Evolutionary conservation across 1,284 basidiomycete species (phyloP).

Genomic region (Uromyces viciae-fabae): DNA sequence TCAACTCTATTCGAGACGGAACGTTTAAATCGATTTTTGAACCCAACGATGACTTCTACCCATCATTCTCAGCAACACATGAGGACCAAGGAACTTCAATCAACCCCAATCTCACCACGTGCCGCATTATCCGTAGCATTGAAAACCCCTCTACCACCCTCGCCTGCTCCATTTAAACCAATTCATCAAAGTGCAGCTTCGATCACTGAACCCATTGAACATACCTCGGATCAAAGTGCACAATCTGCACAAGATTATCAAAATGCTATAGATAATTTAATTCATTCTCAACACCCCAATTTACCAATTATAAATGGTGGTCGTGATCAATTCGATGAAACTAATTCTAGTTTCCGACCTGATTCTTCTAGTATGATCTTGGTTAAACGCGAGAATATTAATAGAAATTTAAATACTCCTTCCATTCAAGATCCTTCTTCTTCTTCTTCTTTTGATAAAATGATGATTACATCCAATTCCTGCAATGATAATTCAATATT

Average conservation of each 20-base stretch:
- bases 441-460: neutral
- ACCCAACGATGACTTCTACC: neutral
- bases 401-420: too few species aligned
- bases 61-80: slow-evolving; percentile 10
- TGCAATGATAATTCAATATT: too few species aligned
- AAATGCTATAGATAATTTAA: neutral
- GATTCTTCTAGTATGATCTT: neutral
- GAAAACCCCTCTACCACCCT: slow-evolving; percentile 29
- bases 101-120: neutral
- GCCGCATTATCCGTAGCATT: neutral
- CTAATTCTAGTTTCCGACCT: neutral
- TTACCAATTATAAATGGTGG: neutral
- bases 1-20: neutral
- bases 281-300: neutral
- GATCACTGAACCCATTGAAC: neutral
- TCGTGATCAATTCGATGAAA: neutral
- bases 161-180: slow-evolving; percentile 13
- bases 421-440: neutral
- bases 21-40: neutral
- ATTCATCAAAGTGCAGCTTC: neutral
- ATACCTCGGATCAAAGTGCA: neutral
- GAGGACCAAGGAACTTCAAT: neutral
- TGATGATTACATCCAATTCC: too few species aligned
- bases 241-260: neutral
- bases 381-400: neutral